phyloP scores from a whole-genome alignment of 441 rosid species.

The Theobroma grandiflorum region DNA sequence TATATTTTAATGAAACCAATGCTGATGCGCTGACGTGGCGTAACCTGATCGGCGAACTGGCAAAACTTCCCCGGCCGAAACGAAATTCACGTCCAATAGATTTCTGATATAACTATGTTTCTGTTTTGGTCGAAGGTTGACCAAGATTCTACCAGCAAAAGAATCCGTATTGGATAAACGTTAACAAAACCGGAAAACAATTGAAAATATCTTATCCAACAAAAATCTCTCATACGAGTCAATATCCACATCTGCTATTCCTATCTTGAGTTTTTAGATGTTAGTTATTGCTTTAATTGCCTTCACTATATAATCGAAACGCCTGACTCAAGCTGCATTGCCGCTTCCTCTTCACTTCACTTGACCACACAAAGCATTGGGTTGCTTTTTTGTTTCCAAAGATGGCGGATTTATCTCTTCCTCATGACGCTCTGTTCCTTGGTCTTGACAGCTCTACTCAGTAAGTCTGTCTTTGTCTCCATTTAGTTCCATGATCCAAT shows the following conservation, averaged over 20 bases:
- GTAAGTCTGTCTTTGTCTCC: conserved; percentile 43
- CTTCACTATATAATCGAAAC: background rate
- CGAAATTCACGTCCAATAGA: background rate
- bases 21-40: background rate
- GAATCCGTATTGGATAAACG: background rate
- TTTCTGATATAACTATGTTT: background rate
- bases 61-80: background rate
- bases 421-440: conserved; percentile 73
- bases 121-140: background rate
- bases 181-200: background rate
- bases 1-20: background rate
- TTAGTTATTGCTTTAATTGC: background rate
- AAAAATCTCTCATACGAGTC: background rate
- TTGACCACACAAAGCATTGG: background rate
- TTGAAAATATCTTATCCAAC: background rate
- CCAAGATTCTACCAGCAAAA: background rate
- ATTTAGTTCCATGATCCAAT: background rate
- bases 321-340: background rate
- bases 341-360: background rate
- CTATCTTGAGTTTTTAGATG: background rate
- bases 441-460: conserved; percentile 94
- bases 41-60: background rate
- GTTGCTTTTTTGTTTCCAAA: background rate
- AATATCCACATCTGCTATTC: background rate
- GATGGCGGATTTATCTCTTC: conserved; percentile 62